Percentiles rank a stretch among this genome's conserved stretches.
phyloP scores from a whole-genome alignment of 345 rosid species.

The Xanthoceras sorbifolium region DNA sequence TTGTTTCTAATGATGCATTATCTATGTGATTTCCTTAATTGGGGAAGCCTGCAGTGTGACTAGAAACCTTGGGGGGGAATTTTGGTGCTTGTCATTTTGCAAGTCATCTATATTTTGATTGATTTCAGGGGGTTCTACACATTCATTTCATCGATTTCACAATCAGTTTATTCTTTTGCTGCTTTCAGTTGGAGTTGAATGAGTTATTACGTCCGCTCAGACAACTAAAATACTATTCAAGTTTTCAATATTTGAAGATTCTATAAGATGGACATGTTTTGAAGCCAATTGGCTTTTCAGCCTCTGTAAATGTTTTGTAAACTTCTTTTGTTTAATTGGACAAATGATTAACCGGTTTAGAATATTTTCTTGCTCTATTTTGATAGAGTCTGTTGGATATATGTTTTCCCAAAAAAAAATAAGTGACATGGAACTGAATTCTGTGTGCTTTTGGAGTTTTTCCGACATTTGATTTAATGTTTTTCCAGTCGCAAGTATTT shows the following conservation, averaged over 20 bases:
- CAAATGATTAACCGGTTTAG: background rate
- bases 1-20: conserved; percentile 12
- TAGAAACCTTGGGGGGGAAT: background rate
- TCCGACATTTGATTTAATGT: background rate
- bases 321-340: background rate
- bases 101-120: background rate
- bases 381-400: background rate
- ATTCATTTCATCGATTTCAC: background rate
- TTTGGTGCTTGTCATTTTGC: background rate
- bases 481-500: background rate
- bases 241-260: background rate
- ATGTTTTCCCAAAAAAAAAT: background rate
- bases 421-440: background rate
- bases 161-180: background rate
- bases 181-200: background rate
- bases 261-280: background rate
- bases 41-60: background rate
- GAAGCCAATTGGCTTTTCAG: background rate
- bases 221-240: background rate
- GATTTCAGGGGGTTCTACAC: background rate
- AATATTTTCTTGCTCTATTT: background rate
- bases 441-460: background rate
- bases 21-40: background rate
- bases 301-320: conserved; percentile 1
- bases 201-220: background rate